Base-by-base conservation (phyloP, 805 yeast species). In the Tetrapisispora taiwanensis region DNA sequence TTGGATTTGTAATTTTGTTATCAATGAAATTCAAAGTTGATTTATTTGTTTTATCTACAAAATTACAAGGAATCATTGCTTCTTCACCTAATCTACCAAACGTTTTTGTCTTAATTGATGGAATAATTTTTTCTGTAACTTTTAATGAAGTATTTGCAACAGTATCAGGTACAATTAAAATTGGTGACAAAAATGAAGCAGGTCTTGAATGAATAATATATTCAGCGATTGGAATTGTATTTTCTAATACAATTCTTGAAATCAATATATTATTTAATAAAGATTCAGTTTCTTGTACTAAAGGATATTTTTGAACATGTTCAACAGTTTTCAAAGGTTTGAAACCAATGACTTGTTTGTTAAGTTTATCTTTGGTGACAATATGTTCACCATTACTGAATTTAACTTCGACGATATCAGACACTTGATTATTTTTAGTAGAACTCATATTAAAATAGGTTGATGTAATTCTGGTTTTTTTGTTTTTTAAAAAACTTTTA, bases 101-200 rank as follows among this genome's bases (percentile, higher is more conserved):
- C 41, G 76, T 74, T 28, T 73, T 61, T 1, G 81, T 73, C 65
- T 77, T 76, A 44, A 80, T 63, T 32, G 69, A 66, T 3, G 95
- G 95, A 18, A 76, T 65, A 35, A 65, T 58, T 47, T 62, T 59
- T 54, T 88, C 95, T 36, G 86, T 65, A 30, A 68, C 57, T 46
- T 57, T 59, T 52, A 88, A 73, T n/a, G 75, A 64, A 27, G 66
- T 53, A 51, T 83, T 81, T n/a, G 80, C 70, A 27, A 67, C 59
- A 42, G 67, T 69, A 60, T 84, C 84, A 20, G 73, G 69, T 37
- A 68, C 62, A 39, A 60, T 56, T 36, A 76, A 60, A 6, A 74
- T 66, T 18, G 77, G 75, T 43, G 70, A 65, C 13, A 74, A 62
- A 17, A 63, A 52, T 43, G 63, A 63, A 30, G 62, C 58, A 9